Percentiles rank a stretch among this genome's conserved stretches.
phyloP scores from a whole-genome alignment of 192 early-diverging fungal genomes.

The Podila verticillata region DNA sequence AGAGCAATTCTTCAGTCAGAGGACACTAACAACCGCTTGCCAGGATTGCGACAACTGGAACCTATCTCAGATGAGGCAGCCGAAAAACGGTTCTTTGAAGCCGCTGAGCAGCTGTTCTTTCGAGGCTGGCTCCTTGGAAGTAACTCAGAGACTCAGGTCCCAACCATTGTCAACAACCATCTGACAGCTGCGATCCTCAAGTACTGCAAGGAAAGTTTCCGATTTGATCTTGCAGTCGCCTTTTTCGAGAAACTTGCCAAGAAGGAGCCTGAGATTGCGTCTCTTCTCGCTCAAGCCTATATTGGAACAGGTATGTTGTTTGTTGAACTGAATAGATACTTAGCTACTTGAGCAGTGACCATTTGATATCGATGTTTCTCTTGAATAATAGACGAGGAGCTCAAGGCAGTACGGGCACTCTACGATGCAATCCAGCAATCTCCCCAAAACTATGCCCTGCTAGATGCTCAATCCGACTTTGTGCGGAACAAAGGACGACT shows the following conservation, averaged over 20 bases:
- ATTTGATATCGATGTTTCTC: background rate
- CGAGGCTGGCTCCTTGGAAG: constrained; percentile 94
- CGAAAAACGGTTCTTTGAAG: constrained; percentile 88
- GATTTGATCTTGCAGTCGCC: constrained; percentile 79
- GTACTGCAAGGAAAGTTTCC: constrained; percentile 90
- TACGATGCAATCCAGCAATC: constrained; percentile 84
- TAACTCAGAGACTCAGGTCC: constrained; percentile 92
- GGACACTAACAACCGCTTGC: constrained; percentile 83
- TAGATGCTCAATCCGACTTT: constrained; percentile 93
- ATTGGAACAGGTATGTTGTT: constrained; percentile 59
- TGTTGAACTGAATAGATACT: background rate
- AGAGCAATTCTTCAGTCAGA: constrained; percentile 92
- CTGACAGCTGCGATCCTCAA: constrained; percentile 88
- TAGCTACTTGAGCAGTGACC: too few relatives aligned
- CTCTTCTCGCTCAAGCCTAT: constrained; percentile 84
- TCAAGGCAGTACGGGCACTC: constrained; percentile 90
- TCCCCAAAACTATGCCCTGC: constrained; percentile 83
- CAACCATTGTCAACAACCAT: constrained; percentile 89
- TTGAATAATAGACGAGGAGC: constrained; percentile 80
- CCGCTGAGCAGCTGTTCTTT: constrained; percentile 84
- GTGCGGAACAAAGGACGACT: constrained; percentile 65
- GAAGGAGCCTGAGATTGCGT: constrained; percentile 90
- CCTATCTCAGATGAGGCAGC: constrained; percentile 79
- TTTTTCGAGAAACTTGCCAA: constrained; percentile 80
- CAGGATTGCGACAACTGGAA: constrained; percentile 91